These are phyloP conservation scores for Paxillus rubicundulus DNA, from an alignment of 768 basidiomycete genomes.

Conservation along the genomic window DNA sequence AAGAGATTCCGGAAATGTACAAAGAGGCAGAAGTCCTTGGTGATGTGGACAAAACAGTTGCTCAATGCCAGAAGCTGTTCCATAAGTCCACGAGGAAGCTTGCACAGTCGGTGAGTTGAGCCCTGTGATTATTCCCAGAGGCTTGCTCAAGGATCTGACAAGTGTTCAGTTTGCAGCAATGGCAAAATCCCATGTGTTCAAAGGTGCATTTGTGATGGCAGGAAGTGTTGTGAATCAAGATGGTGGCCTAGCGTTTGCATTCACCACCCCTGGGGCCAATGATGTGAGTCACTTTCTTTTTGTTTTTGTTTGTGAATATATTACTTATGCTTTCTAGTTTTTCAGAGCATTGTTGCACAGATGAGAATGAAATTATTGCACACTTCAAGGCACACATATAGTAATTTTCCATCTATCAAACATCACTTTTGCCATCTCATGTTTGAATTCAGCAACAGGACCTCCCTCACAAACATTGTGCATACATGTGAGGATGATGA, in stretches of 20 bases:
- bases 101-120: neutral
- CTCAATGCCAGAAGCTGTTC: neutral
- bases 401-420: too few species aligned
- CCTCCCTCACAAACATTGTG: too few species aligned
- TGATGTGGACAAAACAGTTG: neutral
- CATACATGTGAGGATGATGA: too few species aligned
- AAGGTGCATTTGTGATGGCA: neutral
- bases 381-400: too few species aligned
- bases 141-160: neutral
- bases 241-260: neutral
- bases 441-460: too few species aligned
- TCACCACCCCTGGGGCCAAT: neutral
- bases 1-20: neutral
- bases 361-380: too few species aligned
- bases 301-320: too few species aligned
- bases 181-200: neutral
- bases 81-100: neutral
- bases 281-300: neutral
- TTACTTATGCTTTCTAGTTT: too few species aligned
- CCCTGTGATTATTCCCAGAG: neutral
- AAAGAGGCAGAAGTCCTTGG: neutral
- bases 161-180: neutral
- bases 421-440: too few species aligned
- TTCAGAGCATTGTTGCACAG: too few species aligned
- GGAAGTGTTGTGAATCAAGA: neutral